A percentile compares a stretch with the other conserved stretches of the same genome.
These are phyloP conservation scores for Ceratocystis ficicola DNA, from an alignment of 2,329 filamentous ascomycete species.

Conservation along the genomic window DNA sequence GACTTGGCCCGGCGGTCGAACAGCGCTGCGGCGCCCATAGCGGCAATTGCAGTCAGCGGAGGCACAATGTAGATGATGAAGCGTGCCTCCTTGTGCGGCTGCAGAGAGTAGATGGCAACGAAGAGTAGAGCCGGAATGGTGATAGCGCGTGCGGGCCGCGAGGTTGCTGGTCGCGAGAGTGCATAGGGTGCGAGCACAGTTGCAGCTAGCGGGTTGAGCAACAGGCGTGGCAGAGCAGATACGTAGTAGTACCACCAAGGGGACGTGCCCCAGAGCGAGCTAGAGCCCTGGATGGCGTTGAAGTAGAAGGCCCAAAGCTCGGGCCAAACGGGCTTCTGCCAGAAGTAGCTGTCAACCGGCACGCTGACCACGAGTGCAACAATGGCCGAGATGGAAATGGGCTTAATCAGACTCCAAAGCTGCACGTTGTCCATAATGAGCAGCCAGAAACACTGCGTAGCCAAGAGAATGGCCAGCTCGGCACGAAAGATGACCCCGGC, in stretches of 20 bases:
- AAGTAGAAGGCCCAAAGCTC: conserved; percentile 82
- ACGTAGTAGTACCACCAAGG: conserved; percentile 80
- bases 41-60: conserved; percentile 62
- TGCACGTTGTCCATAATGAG: conserved; percentile 44
- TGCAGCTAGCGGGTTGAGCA: conserved; percentile 64
- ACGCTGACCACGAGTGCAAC: conserved; percentile 59
- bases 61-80: conserved; percentile 88
- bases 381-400: conserved; percentile 53
- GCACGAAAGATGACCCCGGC: conserved; percentile 78
- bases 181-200: conserved; percentile 44
- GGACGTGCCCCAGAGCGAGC: conserved; percentile 75
- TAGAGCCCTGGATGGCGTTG: conserved; percentile 75
- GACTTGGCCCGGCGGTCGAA: conserved; percentile 55
- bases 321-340: conserved; percentile 79
- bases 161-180: conserved; percentile 37
- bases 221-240: conserved; percentile 66
- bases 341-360: conserved; percentile 81
- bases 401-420: conserved; percentile 47
- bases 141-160: conserved; percentile 36
- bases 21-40: conserved; percentile 59
- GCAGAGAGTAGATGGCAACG: conserved; percentile 66
- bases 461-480: conserved; percentile 72
- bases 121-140: conserved; percentile 59
- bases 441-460: conserved; percentile 52
- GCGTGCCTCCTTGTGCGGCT: conserved; percentile 91